Percentiles rank a stretch among this genome's conserved stretches.
phyloP scores from a whole-genome alignment of 2,329 filamentous ascomycete species.

The Sarocladiaceae sp. region DNA sequence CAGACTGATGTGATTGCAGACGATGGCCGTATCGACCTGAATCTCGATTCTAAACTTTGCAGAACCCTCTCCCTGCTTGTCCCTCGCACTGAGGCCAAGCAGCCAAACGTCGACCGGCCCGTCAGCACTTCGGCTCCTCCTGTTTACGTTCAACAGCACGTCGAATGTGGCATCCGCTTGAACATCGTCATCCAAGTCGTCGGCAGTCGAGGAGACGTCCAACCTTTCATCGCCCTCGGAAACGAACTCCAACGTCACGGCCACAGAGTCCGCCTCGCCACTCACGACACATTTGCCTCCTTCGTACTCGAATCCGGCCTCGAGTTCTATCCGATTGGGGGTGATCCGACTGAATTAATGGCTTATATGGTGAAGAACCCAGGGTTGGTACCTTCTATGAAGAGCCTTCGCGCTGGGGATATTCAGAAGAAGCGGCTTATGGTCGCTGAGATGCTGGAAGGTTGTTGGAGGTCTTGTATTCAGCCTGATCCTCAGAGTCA shows the following conservation, averaged over 20 bases:
- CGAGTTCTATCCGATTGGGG: constrained; percentile 53
- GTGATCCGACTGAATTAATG: constrained; percentile 42
- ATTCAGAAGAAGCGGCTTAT: constrained; percentile 20
- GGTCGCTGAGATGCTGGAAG: constrained; percentile 20
- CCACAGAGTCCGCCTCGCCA: constrained; percentile 70
- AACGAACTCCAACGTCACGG: constrained; percentile 65
- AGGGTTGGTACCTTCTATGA: constrained; percentile 21
- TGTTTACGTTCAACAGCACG: background rate
- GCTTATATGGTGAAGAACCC: constrained; percentile 26
- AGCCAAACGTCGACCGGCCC: background rate
- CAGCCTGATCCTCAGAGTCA: constrained; percentile 10
- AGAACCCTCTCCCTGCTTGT: background rate
- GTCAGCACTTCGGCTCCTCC: background rate
- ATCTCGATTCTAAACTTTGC: background rate
- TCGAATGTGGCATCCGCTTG: constrained; percentile 27
- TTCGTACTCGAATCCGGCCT: constrained; percentile 44
- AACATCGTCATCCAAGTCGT: constrained; percentile 82
- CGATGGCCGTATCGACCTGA: background rate
- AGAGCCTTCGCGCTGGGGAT: constrained; percentile 21
- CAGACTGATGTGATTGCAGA: too few relatives aligned
- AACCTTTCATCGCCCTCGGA: constrained; percentile 71
- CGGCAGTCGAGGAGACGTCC: constrained; percentile 72
- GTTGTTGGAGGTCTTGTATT: constrained; percentile 17
- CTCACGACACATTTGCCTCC: constrained; percentile 48
- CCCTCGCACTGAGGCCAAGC: too few relatives aligned